Base-by-base conservation (phyloP, 495 filamentous ascomycete species). In the Sabuloglossum arenarium region DNA sequence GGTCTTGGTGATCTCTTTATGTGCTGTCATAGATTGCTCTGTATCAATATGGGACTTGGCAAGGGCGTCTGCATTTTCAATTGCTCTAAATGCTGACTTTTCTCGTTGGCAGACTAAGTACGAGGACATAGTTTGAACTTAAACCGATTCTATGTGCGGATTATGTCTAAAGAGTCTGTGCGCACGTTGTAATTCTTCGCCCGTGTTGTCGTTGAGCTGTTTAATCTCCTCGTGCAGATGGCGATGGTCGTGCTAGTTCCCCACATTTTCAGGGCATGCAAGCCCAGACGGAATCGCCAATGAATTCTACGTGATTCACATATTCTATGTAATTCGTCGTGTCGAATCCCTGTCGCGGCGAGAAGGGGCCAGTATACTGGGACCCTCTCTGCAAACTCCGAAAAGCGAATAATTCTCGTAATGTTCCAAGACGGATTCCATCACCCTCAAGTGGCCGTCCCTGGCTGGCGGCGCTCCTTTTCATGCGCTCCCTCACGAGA, bases 21-120 rank as follows among this genome's bases (percentile, higher is more conserved):
- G 47, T 51, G 47, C 47, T 51, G 23, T 51, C 47, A 51, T 51
- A 51, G 47, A 51, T 21, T 51, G 23, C 28, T 23, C 47, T 51
- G 47, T 51, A 51, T 51, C 21, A 43, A 51, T 51, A 51, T 51
- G 47, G 47, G 47, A 30, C 28, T 51, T 51, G 47, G 47, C 47
- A 21, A 51, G 23, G 47, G 47, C 47, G 47, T 51, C 14, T 51
- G 47, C 47, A 51, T 51, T 30, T 19, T 30, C 23, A 27, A 28
- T 51, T 51, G 47, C 47, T 51, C 47, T 51, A 19, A 30, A 27
- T 51, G 24, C 28, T 29, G 5, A 28, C 2, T 27, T 49, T n/a
- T 28, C 16, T 6, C 28, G 12, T 29, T 51, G 21, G 6, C 28
- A 30, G 47, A 29, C 25, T 51, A 43, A 9, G 39, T 21, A 43